Evolutionary conservation across 2,329 filamentous ascomycete genomes (phyloP).

Genomic region (Colletotrichum filicis): DNA sequence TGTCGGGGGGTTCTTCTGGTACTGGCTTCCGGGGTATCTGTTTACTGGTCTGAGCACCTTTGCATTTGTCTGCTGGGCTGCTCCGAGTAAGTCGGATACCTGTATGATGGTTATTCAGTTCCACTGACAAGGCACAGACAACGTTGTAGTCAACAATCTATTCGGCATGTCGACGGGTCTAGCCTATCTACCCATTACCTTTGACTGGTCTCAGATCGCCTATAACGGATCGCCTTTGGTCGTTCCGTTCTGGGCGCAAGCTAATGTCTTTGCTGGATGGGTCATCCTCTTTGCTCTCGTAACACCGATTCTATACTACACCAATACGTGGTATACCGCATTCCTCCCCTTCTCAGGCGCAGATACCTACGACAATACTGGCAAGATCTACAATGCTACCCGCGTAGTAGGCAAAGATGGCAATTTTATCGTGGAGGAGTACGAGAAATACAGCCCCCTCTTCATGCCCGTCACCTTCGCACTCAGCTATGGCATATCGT

Average conservation of each 20-base stretch:
- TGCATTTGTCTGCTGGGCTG: constrained; percentile 59
- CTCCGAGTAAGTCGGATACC: constrained; percentile 41
- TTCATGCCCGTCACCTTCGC: constrained; percentile 49
- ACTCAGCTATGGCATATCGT: constrained; percentile 48
- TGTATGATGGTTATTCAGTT: constrained; percentile 32
- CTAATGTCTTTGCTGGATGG: constrained; percentile 72
- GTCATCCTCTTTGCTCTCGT: constrained; percentile 65
- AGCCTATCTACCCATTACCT: constrained; percentile 43
- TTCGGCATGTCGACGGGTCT: constrained; percentile 57
- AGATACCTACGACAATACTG: constrained; percentile 61
- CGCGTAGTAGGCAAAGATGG: constrained; percentile 58
- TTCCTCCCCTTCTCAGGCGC: constrained; percentile 66
- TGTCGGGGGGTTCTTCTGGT: constrained; percentile 55
- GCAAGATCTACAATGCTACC: constrained; percentile 57
- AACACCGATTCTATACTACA: constrained; percentile 69
- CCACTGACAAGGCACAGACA: constrained; percentile 50
- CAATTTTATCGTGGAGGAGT: constrained; percentile 56
- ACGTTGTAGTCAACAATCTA: constrained; percentile 75
- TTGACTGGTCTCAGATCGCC: constrained; percentile 44
- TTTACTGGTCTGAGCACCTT: constrained; percentile 55
- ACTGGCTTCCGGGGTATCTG: constrained; percentile 59
- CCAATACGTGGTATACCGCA: constrained; percentile 65
- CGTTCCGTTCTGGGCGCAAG: constrained; percentile 67
- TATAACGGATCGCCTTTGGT: constrained; percentile 51
- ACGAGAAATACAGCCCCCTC: constrained; percentile 56